Conservation (phyloP, 108 stramenopile species). For the Pseudonitzschia multistriata region DNA sequence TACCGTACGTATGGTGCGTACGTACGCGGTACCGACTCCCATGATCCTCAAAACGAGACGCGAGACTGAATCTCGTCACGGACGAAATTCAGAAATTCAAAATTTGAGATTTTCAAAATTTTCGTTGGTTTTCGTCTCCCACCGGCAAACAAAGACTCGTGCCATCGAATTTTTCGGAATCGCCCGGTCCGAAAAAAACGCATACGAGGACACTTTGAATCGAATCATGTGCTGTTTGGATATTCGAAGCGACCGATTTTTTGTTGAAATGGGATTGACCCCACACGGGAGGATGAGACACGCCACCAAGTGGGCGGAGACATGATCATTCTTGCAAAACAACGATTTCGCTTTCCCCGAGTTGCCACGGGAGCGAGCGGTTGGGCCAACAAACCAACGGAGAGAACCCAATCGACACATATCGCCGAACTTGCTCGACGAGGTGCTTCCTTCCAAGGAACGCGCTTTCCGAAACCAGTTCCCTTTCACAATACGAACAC, state of each 20-base stretch:
- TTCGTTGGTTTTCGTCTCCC: neutral
- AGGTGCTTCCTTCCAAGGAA: too few species aligned
- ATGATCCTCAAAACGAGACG: too few species aligned
- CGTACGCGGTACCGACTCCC: too few species aligned
- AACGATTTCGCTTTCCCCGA: neutral
- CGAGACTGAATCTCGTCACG: too few species aligned
- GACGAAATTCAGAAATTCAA: too few species aligned
- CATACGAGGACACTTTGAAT: neutral
- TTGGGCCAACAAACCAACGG: too few species aligned
- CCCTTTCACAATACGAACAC: too few species aligned
- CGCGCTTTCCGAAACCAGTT: too few species aligned
- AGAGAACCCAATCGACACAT: too few species aligned
- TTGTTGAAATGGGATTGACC: neutral
- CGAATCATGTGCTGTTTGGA: neutral
- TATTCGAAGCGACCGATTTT: neutral
- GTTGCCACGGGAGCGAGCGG: neutral
- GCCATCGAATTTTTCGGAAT: neutral
- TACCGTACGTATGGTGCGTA: too few species aligned
- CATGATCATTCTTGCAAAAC: neutral
- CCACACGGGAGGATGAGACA: neutral
- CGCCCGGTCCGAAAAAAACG: neutral
- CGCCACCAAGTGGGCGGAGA: neutral
- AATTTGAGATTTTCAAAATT: too few species aligned
- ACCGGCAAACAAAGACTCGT: neutral
- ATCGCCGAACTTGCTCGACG: too few species aligned